phyloP scores from a whole-genome alignment of 345 rosid species.

The Corymbia maculata region DNA sequence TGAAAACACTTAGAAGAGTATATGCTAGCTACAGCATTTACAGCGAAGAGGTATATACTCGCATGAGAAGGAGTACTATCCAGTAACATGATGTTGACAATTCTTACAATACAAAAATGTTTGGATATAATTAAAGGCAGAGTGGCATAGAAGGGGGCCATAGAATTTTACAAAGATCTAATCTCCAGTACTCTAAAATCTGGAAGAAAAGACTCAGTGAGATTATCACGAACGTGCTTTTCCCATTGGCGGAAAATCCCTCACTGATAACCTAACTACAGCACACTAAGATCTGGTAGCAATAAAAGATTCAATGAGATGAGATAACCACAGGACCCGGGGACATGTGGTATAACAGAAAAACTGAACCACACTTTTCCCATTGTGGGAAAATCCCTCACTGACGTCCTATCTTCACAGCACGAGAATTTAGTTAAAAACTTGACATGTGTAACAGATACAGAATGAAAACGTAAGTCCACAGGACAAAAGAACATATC shows the following conservation, averaged over 20 bases:
- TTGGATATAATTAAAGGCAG: not conserved
- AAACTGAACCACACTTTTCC: not conserved
- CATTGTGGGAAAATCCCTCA: not conserved
- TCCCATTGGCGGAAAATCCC: not conserved
- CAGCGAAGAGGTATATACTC: not conserved
- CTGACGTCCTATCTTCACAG: not conserved
- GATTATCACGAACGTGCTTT: not conserved
- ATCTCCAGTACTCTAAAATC: not conserved
- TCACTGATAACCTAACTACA: not conserved
- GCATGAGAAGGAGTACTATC: not conserved
- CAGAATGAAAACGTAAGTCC: not conserved
- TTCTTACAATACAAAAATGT: not conserved
- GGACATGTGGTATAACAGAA: not conserved
- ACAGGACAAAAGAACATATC: not conserved
- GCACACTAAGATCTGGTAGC: not conserved
- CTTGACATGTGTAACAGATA: not conserved
- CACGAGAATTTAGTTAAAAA: not conserved
- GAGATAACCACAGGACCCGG: not conserved
- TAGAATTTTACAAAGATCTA: not conserved
- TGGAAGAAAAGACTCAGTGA: not conserved
- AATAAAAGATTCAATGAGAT: not conserved
- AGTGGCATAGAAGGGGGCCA: not conserved
- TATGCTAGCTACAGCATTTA: not conserved
- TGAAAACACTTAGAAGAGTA: not conserved
- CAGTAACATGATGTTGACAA: not conserved